phyloP scores from a whole-genome alignment of 768 basidiomycete genomes.

The Cubamyces sp. region DNA sequence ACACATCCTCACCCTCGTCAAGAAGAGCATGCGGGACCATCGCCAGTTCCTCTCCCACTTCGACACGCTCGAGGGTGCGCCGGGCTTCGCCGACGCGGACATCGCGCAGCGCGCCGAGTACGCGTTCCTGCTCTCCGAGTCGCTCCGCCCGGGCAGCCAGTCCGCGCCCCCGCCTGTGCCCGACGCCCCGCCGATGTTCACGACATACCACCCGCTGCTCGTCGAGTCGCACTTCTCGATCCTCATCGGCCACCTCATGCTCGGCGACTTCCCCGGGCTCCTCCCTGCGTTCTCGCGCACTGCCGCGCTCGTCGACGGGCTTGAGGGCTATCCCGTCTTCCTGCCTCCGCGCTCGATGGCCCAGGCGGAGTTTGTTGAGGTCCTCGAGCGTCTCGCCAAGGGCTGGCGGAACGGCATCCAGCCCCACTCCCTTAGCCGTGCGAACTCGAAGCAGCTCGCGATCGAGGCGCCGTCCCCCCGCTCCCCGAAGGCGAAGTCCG shows the following conservation, averaged over 20 bases:
- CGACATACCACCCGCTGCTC: conserved; percentile 89
- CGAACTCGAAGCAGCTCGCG: conserved; percentile 48
- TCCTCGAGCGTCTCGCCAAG: conserved; percentile 76
- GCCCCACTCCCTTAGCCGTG: conserved; percentile 51
- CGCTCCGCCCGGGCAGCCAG: conserved; percentile 64
- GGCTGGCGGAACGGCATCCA: conserved; percentile 74
- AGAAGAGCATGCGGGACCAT: conserved; percentile 82
- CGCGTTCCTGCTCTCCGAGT: conserved; percentile 71
- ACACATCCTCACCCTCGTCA: conserved; percentile 59
- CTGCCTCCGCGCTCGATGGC: conserved; percentile 86
- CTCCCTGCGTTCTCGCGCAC: conserved; percentile 68
- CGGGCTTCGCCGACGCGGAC: conserved; percentile 36
- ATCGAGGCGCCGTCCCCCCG: conserved; percentile 39
- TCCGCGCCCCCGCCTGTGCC: conserved; percentile 40
- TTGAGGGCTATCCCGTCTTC: conserved; percentile 90
- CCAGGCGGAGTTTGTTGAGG: conserved; percentile 87
- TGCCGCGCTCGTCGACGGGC: conserved; percentile 72
- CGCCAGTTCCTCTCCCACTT: conserved; percentile 85
- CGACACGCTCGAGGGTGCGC: conserved; percentile 63
- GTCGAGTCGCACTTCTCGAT: conserved; percentile 87
- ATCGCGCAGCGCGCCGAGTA: conserved; percentile 61
- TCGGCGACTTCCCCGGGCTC: conserved; percentile 70
- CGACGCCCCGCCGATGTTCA: conserved; percentile 65
- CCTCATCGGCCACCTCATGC: conserved; percentile 73
- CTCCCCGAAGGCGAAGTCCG: conserved; percentile 29